Percentiles rank a stretch among this genome's conserved stretches.
These are phyloP conservation scores for Coniella lustricola DNA, from an alignment of 2,329 filamentous ascomycete species.

Conservation along the genomic window DNA sequence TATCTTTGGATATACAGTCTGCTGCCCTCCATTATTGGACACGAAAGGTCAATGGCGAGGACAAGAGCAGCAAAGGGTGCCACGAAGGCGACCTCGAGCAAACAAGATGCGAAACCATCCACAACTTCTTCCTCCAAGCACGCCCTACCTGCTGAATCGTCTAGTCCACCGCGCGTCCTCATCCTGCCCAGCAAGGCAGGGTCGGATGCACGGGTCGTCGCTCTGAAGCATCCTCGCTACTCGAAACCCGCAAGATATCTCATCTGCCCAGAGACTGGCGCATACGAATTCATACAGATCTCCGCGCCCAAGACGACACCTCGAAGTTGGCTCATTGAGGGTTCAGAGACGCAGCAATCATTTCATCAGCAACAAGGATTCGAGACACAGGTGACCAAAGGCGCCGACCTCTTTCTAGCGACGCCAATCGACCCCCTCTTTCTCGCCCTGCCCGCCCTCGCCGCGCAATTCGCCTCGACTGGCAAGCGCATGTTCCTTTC, in stretches of 20 bases:
- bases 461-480: slow-evolving; percentile 31
- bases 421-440: slow-evolving; percentile 82
- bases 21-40: not conserved
- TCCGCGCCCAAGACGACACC: slow-evolving; percentile 45
- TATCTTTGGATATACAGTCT: not conserved
- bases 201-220: slow-evolving; percentile 49
- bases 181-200: slow-evolving; percentile 51
- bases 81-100: slow-evolving; percentile 22
- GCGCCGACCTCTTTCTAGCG: slow-evolving; percentile 72
- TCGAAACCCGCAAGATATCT: slow-evolving; percentile 51
- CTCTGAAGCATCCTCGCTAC: slow-evolving; percentile 53
- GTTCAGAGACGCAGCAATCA: not conserved
- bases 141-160: slow-evolving; percentile 30
- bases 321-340: slow-evolving; percentile 56
- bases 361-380: slow-evolving; percentile 15
- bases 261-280: slow-evolving; percentile 52
- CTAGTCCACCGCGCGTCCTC: slow-evolving; percentile 48
- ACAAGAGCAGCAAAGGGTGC: slow-evolving; percentile 38
- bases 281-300: slow-evolving; percentile 59
- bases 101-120: slow-evolving; percentile 21
- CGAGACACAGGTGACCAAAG: slow-evolving; percentile 47
- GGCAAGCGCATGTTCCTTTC: slow-evolving; percentile 60
- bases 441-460: slow-evolving; percentile 67
- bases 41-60: slow-evolving; percentile 36
- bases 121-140: slow-evolving; percentile 31